Evolutionary conservation across 1,284 basidiomycete genomes (phyloP), one percentile per base, ranked within the genome.

Genomic region (Boletellus dicymbophilus): DNA sequence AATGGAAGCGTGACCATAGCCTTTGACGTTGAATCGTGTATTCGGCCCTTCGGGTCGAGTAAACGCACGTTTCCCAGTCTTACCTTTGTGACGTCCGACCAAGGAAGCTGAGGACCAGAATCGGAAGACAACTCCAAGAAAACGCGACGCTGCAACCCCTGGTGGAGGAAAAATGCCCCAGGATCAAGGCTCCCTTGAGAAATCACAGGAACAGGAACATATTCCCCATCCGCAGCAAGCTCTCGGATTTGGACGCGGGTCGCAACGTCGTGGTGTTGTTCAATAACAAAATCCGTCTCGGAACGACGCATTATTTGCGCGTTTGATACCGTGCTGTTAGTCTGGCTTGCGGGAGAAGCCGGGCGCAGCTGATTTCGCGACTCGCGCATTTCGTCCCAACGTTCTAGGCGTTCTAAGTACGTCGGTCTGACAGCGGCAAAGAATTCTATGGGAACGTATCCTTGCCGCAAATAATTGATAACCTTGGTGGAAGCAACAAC

Each of bases 351-450:
- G 15, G 72, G 55, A 47, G 62, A 67, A 38, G 72, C 60, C n/a
- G 70, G 56, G 38, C 58, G 62, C 48, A 55, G 64, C 51, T 67
- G 65, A 52, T 62, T 70, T 55, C 82, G 81, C 49, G 83, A 78
- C 54, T 93, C 90, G 46, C 90, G 82, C 75, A 92, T 78, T 63
- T 93, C 89, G 62, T 96, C 94, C 91, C 93, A 97, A 38, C 90
- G 80, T 62, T 95, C 92, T 69, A 97, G 74, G 10, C 92, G 83
- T 57, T 92, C 88, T 50, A 98, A 70, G 68, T 95, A 97, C 13
- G 85, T 88, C 6, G 89, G 80, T 46, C 82, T 85, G 37, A 89
- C 77, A 9, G 85, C 78, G 9, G 91, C 94, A 56, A 94, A 97
- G 67, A 97, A 90, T 62, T 95, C 91, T 61, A 98, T 79, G 1